Percentiles rank a stretch among this genome's conserved stretches.
Evolutionary conservation across 768 basidiomycete species (phyloP).

Genomic region (Botryobasidium botryosum): DNA sequence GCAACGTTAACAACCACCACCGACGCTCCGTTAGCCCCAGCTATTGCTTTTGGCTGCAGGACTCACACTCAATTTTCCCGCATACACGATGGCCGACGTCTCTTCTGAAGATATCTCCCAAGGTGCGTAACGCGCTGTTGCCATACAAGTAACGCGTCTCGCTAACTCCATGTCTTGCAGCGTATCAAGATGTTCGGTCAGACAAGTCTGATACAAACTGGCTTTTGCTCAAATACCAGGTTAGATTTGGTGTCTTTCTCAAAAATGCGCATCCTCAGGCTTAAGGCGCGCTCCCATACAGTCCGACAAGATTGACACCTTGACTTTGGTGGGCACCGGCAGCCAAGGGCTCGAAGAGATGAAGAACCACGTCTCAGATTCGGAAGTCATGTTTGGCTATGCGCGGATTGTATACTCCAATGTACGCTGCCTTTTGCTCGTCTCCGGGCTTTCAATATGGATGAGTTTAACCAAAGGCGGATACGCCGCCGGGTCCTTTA

Average conservation of each 20-base stretch:
- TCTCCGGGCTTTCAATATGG: too few relatives aligned
- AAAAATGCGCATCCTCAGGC: not conserved
- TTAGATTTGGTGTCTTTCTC: constrained; percentile 17
- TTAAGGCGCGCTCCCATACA: not conserved
- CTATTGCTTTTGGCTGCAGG: too few relatives aligned
- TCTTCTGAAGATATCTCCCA: too few relatives aligned
- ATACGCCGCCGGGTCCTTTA: too few relatives aligned
- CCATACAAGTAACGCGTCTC: too few relatives aligned
- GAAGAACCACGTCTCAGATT: constrained; percentile 16
- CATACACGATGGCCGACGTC: too few relatives aligned
- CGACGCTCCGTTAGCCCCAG: too few relatives aligned
- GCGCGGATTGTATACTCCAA: constrained; percentile 18
- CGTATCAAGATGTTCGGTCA: constrained; percentile 72
- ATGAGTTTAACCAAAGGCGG: constrained; percentile 8
- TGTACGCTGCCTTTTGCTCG: not conserved
- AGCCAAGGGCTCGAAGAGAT: constrained; percentile 20
- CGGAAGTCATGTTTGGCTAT: constrained; percentile 22
- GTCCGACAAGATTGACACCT: constrained; percentile 7
- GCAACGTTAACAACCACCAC: too few relatives aligned
- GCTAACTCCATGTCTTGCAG: too few relatives aligned
- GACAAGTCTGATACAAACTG: constrained; percentile 82
- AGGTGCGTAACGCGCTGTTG: too few relatives aligned
- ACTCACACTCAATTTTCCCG: too few relatives aligned
- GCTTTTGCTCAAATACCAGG: constrained; percentile 81
- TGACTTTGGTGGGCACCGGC: constrained; percentile 8